Evolutionary conservation across 176 grass and related monocot species (phyloP).

Genomic region (Rhipidocladum racemiflorum): DNA sequence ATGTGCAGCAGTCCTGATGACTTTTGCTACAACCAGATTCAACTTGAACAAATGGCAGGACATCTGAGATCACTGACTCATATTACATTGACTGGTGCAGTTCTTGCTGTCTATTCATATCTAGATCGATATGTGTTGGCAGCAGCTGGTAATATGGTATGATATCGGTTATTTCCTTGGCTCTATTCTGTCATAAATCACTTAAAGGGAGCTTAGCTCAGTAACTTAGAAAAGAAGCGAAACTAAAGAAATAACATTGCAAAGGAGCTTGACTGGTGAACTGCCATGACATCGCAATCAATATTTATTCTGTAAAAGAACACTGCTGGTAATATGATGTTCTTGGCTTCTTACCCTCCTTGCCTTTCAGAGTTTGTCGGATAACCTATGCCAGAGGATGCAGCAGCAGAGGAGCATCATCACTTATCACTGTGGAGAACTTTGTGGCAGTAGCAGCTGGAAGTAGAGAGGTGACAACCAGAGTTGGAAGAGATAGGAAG

Average conservation of each 20-base stretch:
- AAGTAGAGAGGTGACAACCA: not conserved
- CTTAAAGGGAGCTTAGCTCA: slow-evolving; percentile 12
- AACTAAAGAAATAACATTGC: slow-evolving; percentile 7
- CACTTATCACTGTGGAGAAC: not conserved
- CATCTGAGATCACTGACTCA: slow-evolving; percentile 69
- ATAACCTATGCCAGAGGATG: not conserved
- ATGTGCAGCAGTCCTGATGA: slow-evolving; percentile 68
- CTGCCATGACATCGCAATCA: not conserved
- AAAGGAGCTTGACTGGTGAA: not conserved
- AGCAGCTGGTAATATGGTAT: slow-evolving; percentile 90
- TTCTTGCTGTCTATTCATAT: slow-evolving; percentile 84
- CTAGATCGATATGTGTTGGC: slow-evolving; percentile 87
- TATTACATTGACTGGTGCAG: slow-evolving; percentile 62
- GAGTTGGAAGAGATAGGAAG: not conserved
- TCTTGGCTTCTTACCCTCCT: slow-evolving; percentile 18
- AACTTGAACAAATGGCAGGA: slow-evolving; percentile 63
- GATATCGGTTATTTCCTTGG: slow-evolving; percentile 31
- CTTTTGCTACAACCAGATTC: slow-evolving; percentile 53
- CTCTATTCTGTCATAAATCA: slow-evolving; percentile 13
- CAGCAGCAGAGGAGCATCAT: not conserved
- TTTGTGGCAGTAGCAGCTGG: slow-evolving; percentile 13
- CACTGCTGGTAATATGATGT: slow-evolving; percentile 1
- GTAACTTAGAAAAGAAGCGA: not conserved
- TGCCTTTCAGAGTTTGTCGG: not conserved
- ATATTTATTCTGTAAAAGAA: slow-evolving; percentile 14